phyloP scores from a whole-genome alignment of 306 rosid species.

The Prosopis cineraria region DNA sequence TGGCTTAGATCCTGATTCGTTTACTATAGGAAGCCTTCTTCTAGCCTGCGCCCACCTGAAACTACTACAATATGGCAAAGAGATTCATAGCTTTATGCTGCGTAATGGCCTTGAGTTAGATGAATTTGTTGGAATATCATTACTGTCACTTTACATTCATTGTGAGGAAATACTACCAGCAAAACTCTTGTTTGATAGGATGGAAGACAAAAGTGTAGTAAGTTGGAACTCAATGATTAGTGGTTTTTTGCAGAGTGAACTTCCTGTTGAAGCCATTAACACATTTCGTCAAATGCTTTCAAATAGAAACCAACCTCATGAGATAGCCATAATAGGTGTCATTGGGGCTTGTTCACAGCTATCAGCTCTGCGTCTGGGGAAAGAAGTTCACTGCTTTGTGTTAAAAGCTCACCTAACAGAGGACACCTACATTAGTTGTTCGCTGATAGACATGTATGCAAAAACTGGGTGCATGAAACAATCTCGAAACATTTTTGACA shows the following conservation, averaged over 20 bases:
- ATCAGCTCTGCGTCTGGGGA: conserved; percentile 64
- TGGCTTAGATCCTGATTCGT: conserved; percentile 59
- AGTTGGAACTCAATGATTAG: conserved; percentile 73
- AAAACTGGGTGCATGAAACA: conserved; percentile 76
- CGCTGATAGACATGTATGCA: conserved; percentile 82
- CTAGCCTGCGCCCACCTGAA: conserved; percentile 66
- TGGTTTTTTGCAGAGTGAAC: conserved; percentile 61
- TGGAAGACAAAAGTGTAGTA: conserved; percentile 48
- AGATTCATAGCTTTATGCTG: conserved; percentile 67
- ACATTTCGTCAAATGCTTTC: conserved; percentile 65
- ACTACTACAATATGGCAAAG: conserved; percentile 53
- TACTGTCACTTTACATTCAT: conserved; percentile 61
- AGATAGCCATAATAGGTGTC: conserved; percentile 48
- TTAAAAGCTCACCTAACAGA: conserved; percentile 48
- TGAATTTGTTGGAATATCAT: conserved; percentile 64
- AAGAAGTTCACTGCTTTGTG: conserved; percentile 69
- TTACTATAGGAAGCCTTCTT: conserved; percentile 67
- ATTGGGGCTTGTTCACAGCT: conserved; percentile 75
- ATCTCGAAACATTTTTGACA: conserved; percentile 56
- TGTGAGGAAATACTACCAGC: conserved; percentile 49
- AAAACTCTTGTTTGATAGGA: conserved; percentile 51
- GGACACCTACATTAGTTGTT: conserved; percentile 65
- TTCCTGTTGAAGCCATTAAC: conserved; percentile 65
- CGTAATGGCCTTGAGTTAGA: conserved; percentile 65
- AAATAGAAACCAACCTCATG: conserved; percentile 43